phyloP scores from a whole-genome alignment of 163 green algal genomes.

The Scenedesmus sp. region DNA sequence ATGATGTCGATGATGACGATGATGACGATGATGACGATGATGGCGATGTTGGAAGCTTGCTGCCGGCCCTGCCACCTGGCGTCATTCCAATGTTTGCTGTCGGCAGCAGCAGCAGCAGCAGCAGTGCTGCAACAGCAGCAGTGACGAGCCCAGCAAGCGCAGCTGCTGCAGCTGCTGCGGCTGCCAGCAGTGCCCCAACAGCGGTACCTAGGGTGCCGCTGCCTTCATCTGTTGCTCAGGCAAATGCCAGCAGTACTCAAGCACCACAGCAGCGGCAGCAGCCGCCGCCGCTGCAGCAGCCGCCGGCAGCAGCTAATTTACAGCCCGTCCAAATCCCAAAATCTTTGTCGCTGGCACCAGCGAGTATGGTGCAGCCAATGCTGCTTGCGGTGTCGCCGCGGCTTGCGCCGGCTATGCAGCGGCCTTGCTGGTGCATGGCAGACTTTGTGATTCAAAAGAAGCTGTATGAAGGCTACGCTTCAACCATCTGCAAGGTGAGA shows the following conservation, averaged over 20 bases:
- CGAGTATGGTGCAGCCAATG: background rate
- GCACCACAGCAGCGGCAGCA: background rate
- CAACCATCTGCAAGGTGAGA: conserved; percentile 72
- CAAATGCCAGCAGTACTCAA: background rate
- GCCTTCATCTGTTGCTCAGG: background rate
- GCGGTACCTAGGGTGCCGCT: background rate
- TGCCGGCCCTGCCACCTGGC: conserved; percentile 25
- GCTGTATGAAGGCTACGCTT: conserved; percentile 87
- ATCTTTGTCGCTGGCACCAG: background rate
- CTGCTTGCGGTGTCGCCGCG: conserved; percentile 27
- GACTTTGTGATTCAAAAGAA: conserved; percentile 83
- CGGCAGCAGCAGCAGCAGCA: conserved; percentile 1
- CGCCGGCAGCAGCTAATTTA: background rate
- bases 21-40: background rate
- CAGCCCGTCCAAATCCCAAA: background rate
- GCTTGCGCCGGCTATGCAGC: conserved; percentile 25
- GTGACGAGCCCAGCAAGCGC: background rate
- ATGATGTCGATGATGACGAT: background rate
- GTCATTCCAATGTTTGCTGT: background rate
- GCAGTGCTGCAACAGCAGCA: background rate
- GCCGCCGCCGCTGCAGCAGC: background rate
- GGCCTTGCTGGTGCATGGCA: conserved; percentile 68
- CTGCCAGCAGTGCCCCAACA: background rate
- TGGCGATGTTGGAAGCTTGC: background rate
- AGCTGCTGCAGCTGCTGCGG: background rate